Evolutionary conservation across 352 stramenopile species (phyloP), one percentile per base, ranked within the genome.

Genomic region (Thalassiosira livingstoniorum): DNA sequence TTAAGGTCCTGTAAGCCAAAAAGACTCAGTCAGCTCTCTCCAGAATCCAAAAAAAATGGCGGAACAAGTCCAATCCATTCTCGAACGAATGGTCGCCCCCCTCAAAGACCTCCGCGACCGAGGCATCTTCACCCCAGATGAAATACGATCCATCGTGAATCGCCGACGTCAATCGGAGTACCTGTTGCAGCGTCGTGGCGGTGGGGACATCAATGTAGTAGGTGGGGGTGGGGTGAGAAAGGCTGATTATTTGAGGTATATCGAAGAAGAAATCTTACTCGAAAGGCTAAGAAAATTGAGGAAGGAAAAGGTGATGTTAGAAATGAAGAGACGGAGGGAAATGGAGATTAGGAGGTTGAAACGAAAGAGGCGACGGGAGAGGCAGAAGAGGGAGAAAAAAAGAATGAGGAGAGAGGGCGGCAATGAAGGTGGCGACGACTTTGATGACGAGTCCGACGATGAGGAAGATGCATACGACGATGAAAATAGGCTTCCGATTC

Each of bases 31-130:
- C n/a, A n/a, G n/a, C n/a, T n/a, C n/a, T n/a, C n/a, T n/a, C n/a
- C n/a, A n/a, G n/a, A n/a, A n/a, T n/a, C n/a, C n/a, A 47, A 47
- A 15, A 11, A 84, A 55, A 34, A 94, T 94, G 90, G 90, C 90
- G 25, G 91, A 95, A 83, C 84, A 92, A 83, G 91, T 95, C 2
- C 89, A 95, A 78, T 80, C 76, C n/a, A 82, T 90, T 34, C 80
- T 95, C 37, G 91, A 95, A 75, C 47, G 79, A 23, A 94, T 94
- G 89, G 91, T 95, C 76, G 61, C 80, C 23, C 80, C 89, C 1
- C 79, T 95, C 74, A 72, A 72, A 42, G 91, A 95, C 69, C 78
- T 94, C 29, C 70, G 87, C 42, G 80, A 92, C 57, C 87, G 88
- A 2, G 63, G 84, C 11, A 87, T 95, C 42, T 95, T 95, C 53